Base-by-base conservation (phyloP, 2,329 filamentous ascomycete species). In the Rachicladosporium sp. region DNA sequence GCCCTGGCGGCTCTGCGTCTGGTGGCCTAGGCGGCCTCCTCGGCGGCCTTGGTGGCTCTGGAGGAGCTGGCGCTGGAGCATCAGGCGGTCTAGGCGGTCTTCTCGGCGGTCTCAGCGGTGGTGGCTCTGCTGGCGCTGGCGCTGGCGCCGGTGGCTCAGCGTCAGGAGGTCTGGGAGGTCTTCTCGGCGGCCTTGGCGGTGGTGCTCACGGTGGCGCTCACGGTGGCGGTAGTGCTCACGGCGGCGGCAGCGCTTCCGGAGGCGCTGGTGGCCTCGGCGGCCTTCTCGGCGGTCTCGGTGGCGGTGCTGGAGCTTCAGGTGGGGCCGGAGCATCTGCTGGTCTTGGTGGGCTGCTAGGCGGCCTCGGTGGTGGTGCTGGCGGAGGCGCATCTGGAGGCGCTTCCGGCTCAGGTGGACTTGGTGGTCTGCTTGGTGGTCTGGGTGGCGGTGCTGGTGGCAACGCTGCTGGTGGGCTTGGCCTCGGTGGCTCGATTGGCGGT, bases 331-430 rank as follows among this genome's bases (percentile, higher is more conserved):
- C 33, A 8, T 15, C 29, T 12, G 35, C n/a, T 27, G 34, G 39
- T 23, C 36, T 41, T 10, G 39, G 37, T 34, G 39, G 39, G 10
- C 30, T 41, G 21, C 33, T 41, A 31, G 29, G 29, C 10, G 39
- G 39, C 21, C 39, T 41, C 12, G 39, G 39, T 34, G 39, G 39
- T 19, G 31, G 34, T 30, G 34, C 34, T n/a, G 30, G 37, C 23
- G 39, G 39, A 19, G 31, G 31, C 23, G 23, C 23, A 27, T 27
- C 23, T 27, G 23, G 23, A 7, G 23, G 23, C 23, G 23, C 23
- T 27, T 27, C 23, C 23, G 23, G 23, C 23, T 31, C 37, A 27
- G 31, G 37, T 23, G 39, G 34, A 13, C 34, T 31, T 33, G 39
- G 39, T 19, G 39, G 39, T 35, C 37, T 41, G 33, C 21, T 41